Evolutionary conservation across 257 asterid genomes (phyloP), one percentile per base, ranked within the genome.

Genomic region (Solanum gracilifrons): DNA sequence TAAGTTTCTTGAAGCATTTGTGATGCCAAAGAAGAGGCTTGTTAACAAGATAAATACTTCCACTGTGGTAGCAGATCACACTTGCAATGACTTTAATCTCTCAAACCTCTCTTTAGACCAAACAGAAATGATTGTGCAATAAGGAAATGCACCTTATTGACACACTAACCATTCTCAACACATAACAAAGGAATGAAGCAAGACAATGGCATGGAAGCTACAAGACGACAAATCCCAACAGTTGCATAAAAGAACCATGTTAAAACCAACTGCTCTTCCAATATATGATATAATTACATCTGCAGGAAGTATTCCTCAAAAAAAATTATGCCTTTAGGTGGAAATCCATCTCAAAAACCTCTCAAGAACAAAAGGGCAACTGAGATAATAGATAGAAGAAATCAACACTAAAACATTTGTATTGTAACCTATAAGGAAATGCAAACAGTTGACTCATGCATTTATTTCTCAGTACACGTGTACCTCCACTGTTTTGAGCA

Each of bases 401-500:
- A 48, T 16, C 41, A 82, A 46, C 43, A 82, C 55, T 51, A 82
- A 20, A 18, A 18, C 20, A 48, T 43, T 29, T 48, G 58, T 21
- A 48, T 29, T 9, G 39, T 79, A 79, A 62, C 66, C 66, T 79
- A 27, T 43, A 79, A 79, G 37, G 85, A 79, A 79, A 43, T 27
- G 66, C 85, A 82, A 29, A 46, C 64, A 82, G 69, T 82, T 82
- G 43, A 86, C 35, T 85, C 74, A 60, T 55, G 16, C 36, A 84
- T 79, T 20, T 83, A 79, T 82, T 86, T 64, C 84, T 64, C 43
- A 89, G 39, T 84, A 68, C 66, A 18, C 41, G 68, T 71, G 83
- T 97, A 97, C 99, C 99, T 93, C 99, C 99, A 89, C 92, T 95
- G 85, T 90, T 92, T 90, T 92, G 95, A 88, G 97, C 93, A 89